Base-by-base conservation (phyloP, 2,329 filamentous ascomycete genomes). In the Ophiostoma sp. region DNA sequence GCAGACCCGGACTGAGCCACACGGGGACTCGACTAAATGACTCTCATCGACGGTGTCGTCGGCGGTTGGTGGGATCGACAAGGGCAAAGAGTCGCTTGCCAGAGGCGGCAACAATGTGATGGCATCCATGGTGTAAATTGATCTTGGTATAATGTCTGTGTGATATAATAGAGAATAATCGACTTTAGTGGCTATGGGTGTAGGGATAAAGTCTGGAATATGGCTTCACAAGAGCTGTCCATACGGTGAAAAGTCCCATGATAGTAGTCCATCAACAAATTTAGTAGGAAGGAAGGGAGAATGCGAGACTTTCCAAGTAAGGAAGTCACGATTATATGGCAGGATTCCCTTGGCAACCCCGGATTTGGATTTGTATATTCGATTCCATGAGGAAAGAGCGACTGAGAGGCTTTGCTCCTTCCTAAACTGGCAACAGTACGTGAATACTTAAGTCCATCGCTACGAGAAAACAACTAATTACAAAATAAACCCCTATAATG, bases 1-100 rank as follows among this genome's bases (percentile, higher is more conserved):
- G 27, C 31, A 64, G 57, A 71, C 72, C 10, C 39, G 67, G 10
- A 71, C n/a, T 5, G 72, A 73, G 33, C 60, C 62, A 31, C 41
- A 67, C 2, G 68, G 33, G 15, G 70, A 71, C 3, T 68, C 60
- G 17, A 13, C 20, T 48, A 5, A 6, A 17, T 31, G 36, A 8
- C 39, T 44, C 17, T 20, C 65, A 3, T 27, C 35, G 39, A 11
- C 36, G 35, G 65, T 11, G 20, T 35, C 33, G 13, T 23, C 35
- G 35, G 13, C 35, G 17, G 11, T 27, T 15, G 62, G 20, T 15
- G 35, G 62, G 4, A 39, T 65, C 20, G 35, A 7, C 17, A 48
- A 48, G 5, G 44, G 62, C 4, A 23, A 35, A 13, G 35, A 20
- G 33, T n/a, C 36, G 35, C 27, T 35, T 31, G 57, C 31, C 31